Base-by-base conservation (phyloP, 805 yeast species). In the Kazachstania taianensis region DNA sequence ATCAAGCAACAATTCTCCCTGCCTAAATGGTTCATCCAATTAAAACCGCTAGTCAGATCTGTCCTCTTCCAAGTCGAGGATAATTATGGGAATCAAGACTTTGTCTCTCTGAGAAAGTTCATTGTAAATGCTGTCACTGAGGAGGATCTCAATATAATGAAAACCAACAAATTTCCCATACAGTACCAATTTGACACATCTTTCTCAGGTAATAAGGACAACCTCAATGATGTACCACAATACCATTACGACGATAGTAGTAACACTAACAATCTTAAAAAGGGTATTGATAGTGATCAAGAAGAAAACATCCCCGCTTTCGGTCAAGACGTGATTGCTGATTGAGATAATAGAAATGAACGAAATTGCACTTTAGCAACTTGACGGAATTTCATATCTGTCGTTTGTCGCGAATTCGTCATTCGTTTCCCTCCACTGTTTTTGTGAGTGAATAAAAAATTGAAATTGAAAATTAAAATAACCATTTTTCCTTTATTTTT, bases 71-170 rank as follows among this genome's bases (percentile, higher is more conserved):
- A 48, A 15, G 46, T 59, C 3, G 50, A 53, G 17, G 57, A 50
- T 8, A 65, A 62, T 35, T 54, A 62, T 37, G 68, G 68, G 5
- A 59, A 61, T 34, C 40, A 46, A n/a, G 43, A 54, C 13, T 63
- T 50, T 33, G 61, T 63, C 2, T 56, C 68, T 19, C 33, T 63
- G 17, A 53, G 57, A 38, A 67, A 63, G 39, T 62, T 65, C 28
- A 47, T 57, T 5, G 47, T 69, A 8, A 66, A 69, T 39, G 75
- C 72, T 1, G 51, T 69, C 10, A 61, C 66, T 0, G 49, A 51
- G 28, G 52, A 57, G 25, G 69, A 64, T 42, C 31, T 55, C 20
- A 41, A 44, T 19, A 47, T 57, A 5, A 42, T 50, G 39, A 46
- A 46, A 28, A 27, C 41, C 20, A 41, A 41, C 35, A 37, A 34